These are phyloP conservation scores for Suhomyces bokatorum DNA, from an alignment of 1,139 yeast genomes.

Conservation along the genomic window DNA sequence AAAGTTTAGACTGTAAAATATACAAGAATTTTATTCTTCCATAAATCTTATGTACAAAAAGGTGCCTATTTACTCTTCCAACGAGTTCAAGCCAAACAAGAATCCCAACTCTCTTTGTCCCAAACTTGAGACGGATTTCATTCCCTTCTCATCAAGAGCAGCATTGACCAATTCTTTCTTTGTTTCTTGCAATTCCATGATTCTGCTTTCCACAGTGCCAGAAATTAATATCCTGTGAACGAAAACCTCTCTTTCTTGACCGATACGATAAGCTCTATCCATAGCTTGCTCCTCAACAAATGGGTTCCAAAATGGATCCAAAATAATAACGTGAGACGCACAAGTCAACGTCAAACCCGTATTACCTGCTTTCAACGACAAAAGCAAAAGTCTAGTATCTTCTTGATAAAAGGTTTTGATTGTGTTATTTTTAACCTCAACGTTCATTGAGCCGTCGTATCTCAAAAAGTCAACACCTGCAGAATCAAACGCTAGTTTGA, in stretches of 20 bases:
- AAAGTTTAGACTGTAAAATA: constrained; percentile 26
- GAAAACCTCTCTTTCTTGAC: constrained; percentile 73
- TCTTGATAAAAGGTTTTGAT: constrained; percentile 66
- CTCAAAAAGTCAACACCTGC: constrained; percentile 53
- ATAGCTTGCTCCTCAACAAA: constrained; percentile 95
- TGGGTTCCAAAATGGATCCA: constrained; percentile 98
- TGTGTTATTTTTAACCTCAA: constrained; percentile 60
- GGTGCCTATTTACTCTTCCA: background rate
- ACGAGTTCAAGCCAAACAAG: constrained; percentile 63
- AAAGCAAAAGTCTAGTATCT: constrained; percentile 54
- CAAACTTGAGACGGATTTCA: constrained; percentile 63
- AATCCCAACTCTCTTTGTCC: constrained; percentile 74
- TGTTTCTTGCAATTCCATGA: constrained; percentile 68
- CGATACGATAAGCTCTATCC: constrained; percentile 92
- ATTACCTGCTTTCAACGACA: constrained; percentile 88
- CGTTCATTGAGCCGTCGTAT: constrained; percentile 81
- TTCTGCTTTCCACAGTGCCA: constrained; percentile 82
- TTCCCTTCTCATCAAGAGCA: constrained; percentile 74
- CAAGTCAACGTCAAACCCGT: constrained; percentile 90
- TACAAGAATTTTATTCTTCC: background rate
- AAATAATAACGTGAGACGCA: constrained; percentile 85
- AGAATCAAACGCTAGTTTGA: constrained; percentile 56
- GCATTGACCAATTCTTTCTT: constrained; percentile 76
- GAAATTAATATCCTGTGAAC: constrained; percentile 69
- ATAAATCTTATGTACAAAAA: background rate